A percentile compares a stretch with the other conserved stretches of the same genome.
Conservation (phyloP, 2,329 filamentous ascomycete species). For the Fusarium staphyleae region DNA sequence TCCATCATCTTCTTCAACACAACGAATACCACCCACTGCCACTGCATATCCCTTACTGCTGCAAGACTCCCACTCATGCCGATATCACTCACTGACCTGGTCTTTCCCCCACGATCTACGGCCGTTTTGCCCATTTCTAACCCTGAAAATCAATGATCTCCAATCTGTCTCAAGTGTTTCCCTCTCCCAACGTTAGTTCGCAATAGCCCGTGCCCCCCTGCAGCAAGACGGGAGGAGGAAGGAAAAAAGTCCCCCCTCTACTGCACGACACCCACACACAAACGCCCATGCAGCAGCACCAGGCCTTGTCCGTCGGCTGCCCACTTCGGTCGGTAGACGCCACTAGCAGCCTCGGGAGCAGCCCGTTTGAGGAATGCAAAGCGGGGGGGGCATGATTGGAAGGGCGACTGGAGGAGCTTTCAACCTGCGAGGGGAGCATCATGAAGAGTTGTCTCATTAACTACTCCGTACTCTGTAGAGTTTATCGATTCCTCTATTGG, state of each 20-base stretch:
- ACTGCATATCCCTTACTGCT: conserved; percentile 17
- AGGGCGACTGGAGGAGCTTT: conserved; percentile 11
- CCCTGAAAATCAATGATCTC: no score
- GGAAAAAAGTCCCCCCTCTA: conserved; percentile 21
- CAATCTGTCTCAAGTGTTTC: no score
- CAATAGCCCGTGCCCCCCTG: neutral
- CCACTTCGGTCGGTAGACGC: conserved; percentile 28
- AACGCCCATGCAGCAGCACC: conserved; percentile 2
- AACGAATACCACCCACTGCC: no score
- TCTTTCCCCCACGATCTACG: conserved; percentile 4
- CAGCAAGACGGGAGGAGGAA: neutral
- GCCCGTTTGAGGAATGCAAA: conserved; percentile 38
- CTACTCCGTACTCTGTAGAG: no score
- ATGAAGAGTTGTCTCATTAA: no score
- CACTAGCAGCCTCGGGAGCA: conserved; percentile 37
- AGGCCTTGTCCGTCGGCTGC: conserved; percentile 6
- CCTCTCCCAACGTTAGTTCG: no score
- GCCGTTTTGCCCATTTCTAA: conserved; percentile 18
- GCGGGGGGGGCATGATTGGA: conserved; percentile 7
- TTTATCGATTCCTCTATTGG: conserved; percentile 12
- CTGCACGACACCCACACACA: conserved; percentile 28
- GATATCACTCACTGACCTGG: conserved; percentile 22
- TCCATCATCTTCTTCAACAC: conserved; percentile 1
- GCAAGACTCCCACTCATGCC: conserved; percentile 6
- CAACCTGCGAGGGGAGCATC: conserved; percentile 17